These are phyloP conservation scores for Leccinum broughii DNA, from an alignment of 768 basidiomycete genomes.

Conservation along the genomic window DNA sequence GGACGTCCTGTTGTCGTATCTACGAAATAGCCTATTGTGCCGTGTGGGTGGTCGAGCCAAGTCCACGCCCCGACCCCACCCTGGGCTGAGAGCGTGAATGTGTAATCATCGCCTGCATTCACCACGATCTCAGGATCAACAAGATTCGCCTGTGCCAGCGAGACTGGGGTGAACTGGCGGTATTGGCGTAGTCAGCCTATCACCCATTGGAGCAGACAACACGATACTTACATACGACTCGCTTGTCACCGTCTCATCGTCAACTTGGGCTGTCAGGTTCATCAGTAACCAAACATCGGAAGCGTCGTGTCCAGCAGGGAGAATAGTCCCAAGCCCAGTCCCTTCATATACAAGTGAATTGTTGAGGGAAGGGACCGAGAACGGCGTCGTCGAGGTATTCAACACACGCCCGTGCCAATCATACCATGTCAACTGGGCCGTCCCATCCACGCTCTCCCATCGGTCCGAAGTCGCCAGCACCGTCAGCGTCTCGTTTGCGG, in stretches of 20 bases:
- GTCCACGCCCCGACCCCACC: constrained; percentile 59
- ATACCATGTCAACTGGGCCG: constrained; percentile 56
- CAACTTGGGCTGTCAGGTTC: constrained; percentile 47
- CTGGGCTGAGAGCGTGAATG: constrained; percentile 52
- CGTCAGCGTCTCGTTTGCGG: constrained; percentile 46
- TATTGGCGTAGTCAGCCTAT: constrained; percentile 1
- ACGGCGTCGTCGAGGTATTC: constrained; percentile 37
- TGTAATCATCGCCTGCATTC: constrained; percentile 31
- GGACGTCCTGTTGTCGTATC: constrained; percentile 43
- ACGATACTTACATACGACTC: constrained; percentile 49
- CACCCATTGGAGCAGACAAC: background rate
- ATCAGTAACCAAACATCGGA: constrained; percentile 53
- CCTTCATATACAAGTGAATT: constrained; percentile 45
- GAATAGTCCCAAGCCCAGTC: constrained; percentile 43
- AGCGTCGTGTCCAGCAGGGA: constrained; percentile 43
- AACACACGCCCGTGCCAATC: constrained; percentile 50
- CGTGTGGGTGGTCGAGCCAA: constrained; percentile 59
- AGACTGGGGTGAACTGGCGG: constrained; percentile 51
- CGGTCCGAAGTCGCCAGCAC: constrained; percentile 54
- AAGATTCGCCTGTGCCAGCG: constrained; percentile 35
- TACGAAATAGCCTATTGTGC: constrained; percentile 54
- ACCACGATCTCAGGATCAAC: no score
- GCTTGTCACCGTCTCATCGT: constrained; percentile 42
- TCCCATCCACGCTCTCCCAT: constrained; percentile 46
- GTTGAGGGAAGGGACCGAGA: constrained; percentile 50